Conservation (phyloP, 2,329 filamentous ascomycete species). For the Plenodomus lindquistii region DNA sequence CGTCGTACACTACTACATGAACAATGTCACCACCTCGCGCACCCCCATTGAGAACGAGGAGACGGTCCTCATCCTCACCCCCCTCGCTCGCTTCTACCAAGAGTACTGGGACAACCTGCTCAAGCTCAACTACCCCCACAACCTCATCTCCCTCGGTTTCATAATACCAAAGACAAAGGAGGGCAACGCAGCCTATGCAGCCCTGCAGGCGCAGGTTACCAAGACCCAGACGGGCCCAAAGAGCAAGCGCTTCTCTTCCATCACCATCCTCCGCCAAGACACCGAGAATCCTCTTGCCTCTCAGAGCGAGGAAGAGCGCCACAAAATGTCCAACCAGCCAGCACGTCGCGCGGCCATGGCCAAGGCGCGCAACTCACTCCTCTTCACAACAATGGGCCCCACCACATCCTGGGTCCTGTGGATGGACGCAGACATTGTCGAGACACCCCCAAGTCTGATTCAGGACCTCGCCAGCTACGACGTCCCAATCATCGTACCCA, state of each 20-base stretch:
- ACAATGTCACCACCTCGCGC: constrained; percentile 83
- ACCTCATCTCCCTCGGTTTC: constrained; percentile 92
- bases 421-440: constrained; percentile 90
- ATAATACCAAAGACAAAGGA: constrained; percentile 94
- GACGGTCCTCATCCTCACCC: constrained; percentile 87
- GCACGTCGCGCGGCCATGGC: constrained; percentile 85
- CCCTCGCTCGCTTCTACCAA: constrained; percentile 90
- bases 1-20: constrained; percentile 91
- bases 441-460: constrained; percentile 82
- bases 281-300: constrained; percentile 80
- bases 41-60: constrained; percentile 79
- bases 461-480: constrained; percentile 88
- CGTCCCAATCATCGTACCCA: constrained; percentile 89
- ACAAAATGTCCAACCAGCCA: constrained; percentile 92
- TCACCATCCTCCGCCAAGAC: constrained; percentile 94
- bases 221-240: constrained; percentile 83
- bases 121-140: constrained; percentile 84
- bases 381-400: constrained; percentile 93
- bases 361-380: constrained; percentile 86
- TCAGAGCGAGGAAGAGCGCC: constrained; percentile 84
- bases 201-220: constrained; percentile 81
- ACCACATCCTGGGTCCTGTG: constrained; percentile 95
- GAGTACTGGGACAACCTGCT: constrained; percentile 94
- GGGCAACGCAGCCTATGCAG: constrained; percentile 81
- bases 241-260: constrained; percentile 82